Base-by-base conservation (phyloP, 2,329 filamentous ascomycete species). In the Paraphaeosphaeria minitans region DNA sequence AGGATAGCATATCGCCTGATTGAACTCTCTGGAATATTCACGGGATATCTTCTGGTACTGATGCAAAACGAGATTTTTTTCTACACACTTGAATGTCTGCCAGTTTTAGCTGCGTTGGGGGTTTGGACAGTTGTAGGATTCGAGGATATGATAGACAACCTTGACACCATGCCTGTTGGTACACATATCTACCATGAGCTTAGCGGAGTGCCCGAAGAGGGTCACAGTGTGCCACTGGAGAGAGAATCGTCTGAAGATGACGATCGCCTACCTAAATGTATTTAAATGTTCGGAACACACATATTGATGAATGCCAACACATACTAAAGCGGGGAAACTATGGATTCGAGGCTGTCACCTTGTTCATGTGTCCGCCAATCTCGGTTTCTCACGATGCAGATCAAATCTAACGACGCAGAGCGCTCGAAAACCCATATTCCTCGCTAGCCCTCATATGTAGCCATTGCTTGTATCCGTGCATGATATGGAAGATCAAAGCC, bases 21-120 rank as follows among this genome's bases (percentile, higher is more conserved):
- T 31, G 52, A 58, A 39, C 56, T 58, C 35, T 41, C 24, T 19
- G 51, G 45, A 14, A 19, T 55, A 9, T 51, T 55, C 12, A 51
- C 45, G 27, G 56, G 56, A 3, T 22, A 51, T 6, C 14, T 58
- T n/a, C 22, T 33, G 7, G n/a, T 50, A 2, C 21, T 55, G 19
- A 45, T 45, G n/a, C 52, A 55, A 9, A 55, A 51, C 43, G 56
- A 58, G 19, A 37, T 58, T 3, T 58, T 51, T 31, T 58, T 55
- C 29, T 58, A 58, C 16, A 29, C 56, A 7, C 13, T 58, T 4
- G 56, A 58, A 29, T 58, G 56, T 45, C 24, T 46, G 16, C 52
- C 56, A 5, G 39, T 52, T 13, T 46, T 58, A 31, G 27, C 24
- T 45, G 56, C 52, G 21, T 7, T 55, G 5, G 52, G 46, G 24